Evolutionary conservation across 2,329 filamentous ascomycete species (phyloP), one percentile per base, ranked within the genome.

Genomic region (Ascochyta clinopodiicola): DNA sequence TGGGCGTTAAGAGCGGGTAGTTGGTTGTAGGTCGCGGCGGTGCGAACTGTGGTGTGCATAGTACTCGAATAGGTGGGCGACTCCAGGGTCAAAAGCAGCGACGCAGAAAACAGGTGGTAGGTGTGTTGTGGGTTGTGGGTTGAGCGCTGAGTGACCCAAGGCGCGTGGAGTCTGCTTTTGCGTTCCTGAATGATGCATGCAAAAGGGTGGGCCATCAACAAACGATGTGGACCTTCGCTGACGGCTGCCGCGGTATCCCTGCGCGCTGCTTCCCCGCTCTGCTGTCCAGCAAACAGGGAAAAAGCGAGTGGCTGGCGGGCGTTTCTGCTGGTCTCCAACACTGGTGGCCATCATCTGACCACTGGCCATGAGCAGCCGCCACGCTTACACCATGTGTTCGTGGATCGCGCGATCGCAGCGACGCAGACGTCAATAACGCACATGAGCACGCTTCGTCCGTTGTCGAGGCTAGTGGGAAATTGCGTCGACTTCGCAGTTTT

Each of bases 401-500:
- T 54, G 34, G 54, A 40, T 36, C 43, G 43, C 38, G 48, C 48
- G 15, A 37, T 52, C 37, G 35, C 37, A 37, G 43, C 49, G 38
- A 39, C 25, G 27, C 40, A 63, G 51, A 64, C 60, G 62, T 63
- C 62, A 61, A 56, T 38, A 32, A 49, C 59, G 63, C 60, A 56
- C 42, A 25, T 32, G 46, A 49, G 31, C 45, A 38, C 29, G 24
- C 32, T 25, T 43, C 25, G 52, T 31, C 46, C 31, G 37, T 36
- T 45, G 46, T 31, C 31, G 25, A 43, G 52, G 47, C 52, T 56
- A 56, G 52, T 44, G 51, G 56, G 62, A 69, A 56, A 70, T 71
- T 70, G 55, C 63, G 50, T 51, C 49, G 40, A 53, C 51, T 49
- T 69, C 69, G 66, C 69, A 57, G 52, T 69, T 61, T 65, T 42